Evolutionary conservation across 768 basidiomycete genomes (phyloP).

Genomic region (Calocera viscosa): DNA sequence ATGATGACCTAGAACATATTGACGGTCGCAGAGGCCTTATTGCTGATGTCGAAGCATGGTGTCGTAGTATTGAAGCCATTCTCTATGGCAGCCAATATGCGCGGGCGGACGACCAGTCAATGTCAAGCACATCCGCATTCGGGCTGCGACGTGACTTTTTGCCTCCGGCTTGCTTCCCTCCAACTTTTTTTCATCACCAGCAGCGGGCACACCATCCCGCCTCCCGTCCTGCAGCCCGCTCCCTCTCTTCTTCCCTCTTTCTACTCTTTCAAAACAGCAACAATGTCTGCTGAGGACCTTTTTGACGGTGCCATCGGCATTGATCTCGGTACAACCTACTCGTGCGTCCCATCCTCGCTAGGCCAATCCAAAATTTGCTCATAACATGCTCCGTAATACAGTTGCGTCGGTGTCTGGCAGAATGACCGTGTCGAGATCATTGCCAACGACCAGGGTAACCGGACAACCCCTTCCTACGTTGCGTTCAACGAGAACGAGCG

Average conservation of each 20-base stretch:
- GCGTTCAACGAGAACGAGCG: slow-evolving; percentile 94
- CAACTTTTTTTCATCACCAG: slow-evolving; percentile 7
- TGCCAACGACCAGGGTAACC: slow-evolving; percentile 97
- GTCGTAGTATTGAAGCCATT: not conserved
- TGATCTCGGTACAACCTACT: slow-evolving; percentile 96
- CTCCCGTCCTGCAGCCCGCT: slow-evolving; percentile 11
- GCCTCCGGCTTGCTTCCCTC: not conserved
- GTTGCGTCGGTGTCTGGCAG: slow-evolving; percentile 99
- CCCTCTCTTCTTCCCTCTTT: slow-evolving; percentile 18
- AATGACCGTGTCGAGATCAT: slow-evolving; percentile 99
- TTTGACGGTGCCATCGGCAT: slow-evolving; percentile 97
- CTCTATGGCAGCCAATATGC: not conserved
- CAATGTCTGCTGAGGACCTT: slow-evolving; percentile 67
- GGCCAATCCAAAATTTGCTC: slow-evolving; percentile 12
- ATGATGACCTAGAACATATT: not conserved
- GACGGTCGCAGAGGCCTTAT: not conserved
- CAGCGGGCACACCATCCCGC: slow-evolving; percentile 8
- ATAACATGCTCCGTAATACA: slow-evolving; percentile 26
- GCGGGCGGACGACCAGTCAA: not conserved
- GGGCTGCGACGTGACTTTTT: not conserved
- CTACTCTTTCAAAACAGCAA: slow-evolving; percentile 29
- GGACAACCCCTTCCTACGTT: slow-evolving; percentile 98
- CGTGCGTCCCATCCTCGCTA: slow-evolving; percentile 39
- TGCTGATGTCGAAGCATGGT: not conserved
- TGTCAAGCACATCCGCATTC: not conserved